phyloP scores from a whole-genome alignment of 2,329 filamentous ascomycete genomes.

The Monilinia aucupariae region DNA sequence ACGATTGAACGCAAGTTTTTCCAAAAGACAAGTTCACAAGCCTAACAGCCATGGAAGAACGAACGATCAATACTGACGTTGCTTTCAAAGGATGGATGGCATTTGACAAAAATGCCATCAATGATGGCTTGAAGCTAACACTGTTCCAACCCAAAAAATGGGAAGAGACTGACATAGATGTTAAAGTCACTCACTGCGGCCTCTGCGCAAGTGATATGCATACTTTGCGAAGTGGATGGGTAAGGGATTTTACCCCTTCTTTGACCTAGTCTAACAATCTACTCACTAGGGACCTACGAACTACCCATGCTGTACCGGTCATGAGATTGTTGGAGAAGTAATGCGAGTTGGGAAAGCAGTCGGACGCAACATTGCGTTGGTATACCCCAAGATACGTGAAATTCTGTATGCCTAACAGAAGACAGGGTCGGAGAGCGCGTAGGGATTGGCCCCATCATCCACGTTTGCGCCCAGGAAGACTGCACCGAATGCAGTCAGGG shows the following conservation, averaged over 20 bases:
- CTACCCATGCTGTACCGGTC: conserved; percentile 40
- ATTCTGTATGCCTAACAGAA: background rate
- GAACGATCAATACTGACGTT: background rate
- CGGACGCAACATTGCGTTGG: conserved; percentile 18
- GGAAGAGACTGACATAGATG: conserved; percentile 43
- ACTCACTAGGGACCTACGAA: conserved; percentile 35
- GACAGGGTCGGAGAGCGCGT: background rate
- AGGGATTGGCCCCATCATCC: conserved; percentile 6
- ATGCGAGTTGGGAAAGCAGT: conserved; percentile 39
- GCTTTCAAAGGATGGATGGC: conserved; percentile 32
- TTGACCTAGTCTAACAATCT: background rate
- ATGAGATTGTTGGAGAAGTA: conserved; percentile 45
- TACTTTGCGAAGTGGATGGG: conserved; percentile 30
- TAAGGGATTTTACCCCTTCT: conserved; percentile 7
- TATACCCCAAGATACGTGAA: background rate
- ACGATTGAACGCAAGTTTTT: background rate
- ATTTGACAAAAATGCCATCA: conserved; percentile 25
- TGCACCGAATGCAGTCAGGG: conserved; percentile 2
- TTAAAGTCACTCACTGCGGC: conserved; percentile 43
- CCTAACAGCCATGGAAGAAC: background rate
- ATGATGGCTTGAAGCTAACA: conserved; percentile 29
- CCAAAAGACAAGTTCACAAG: background rate
- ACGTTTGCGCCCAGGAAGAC: conserved; percentile 2
- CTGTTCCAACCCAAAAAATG: conserved; percentile 41
- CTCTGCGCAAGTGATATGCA: conserved; percentile 39